Evolutionary conservation across 2,329 filamentous ascomycete genomes (phyloP).

Genomic region (Sarocladiaceae sp.): DNA sequence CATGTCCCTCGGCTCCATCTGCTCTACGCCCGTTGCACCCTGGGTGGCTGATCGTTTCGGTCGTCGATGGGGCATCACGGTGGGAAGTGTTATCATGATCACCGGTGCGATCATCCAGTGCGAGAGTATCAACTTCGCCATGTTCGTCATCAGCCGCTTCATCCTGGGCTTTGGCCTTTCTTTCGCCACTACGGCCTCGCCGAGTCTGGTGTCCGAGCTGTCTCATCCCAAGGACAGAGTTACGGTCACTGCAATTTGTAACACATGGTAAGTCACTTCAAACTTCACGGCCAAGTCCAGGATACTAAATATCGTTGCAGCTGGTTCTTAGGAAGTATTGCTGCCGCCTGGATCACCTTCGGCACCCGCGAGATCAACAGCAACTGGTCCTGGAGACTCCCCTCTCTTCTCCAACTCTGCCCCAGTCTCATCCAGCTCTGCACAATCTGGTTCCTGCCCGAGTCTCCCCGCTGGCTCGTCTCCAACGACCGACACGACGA

Average conservation of each 20-base stretch:
- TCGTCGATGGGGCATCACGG: conserved; percentile 23
- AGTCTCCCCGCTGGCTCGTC: conserved; percentile 54
- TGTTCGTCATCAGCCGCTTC: conserved; percentile 49
- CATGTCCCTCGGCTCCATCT: conserved; percentile 41
- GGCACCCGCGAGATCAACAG: conserved; percentile 15
- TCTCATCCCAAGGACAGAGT: conserved; percentile 47
- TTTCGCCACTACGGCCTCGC: conserved; percentile 44
- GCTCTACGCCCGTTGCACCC: conserved; percentile 22
- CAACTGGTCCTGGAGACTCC: conserved; percentile 46
- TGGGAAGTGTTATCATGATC: conserved; percentile 25
- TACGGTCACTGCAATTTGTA: conserved; percentile 47
- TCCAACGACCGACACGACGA: conserved; percentile 42
- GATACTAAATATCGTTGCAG: conserved; percentile 18
- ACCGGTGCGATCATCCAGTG: conserved; percentile 25
- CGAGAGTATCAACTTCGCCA: conserved; percentile 28
- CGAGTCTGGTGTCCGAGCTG: conserved; percentile 44
- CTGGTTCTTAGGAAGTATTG: conserved; percentile 35
- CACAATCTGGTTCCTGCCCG: conserved; percentile 46
- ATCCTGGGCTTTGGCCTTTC: conserved; percentile 48
- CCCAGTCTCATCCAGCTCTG: conserved; percentile 35
- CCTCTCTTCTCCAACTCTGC: conserved; percentile 44
- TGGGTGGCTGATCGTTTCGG: conserved; percentile 25
- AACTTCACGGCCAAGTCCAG: background rate
- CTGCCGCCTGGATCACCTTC: conserved; percentile 9
- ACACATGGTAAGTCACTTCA: conserved; percentile 24